A percentile compares a stretch with the other conserved stretches of the same genome.
Evolutionary conservation across 225 moss, liverwort and hornwort species (phyloP).

Genomic region (Ulota crispa): DNA sequence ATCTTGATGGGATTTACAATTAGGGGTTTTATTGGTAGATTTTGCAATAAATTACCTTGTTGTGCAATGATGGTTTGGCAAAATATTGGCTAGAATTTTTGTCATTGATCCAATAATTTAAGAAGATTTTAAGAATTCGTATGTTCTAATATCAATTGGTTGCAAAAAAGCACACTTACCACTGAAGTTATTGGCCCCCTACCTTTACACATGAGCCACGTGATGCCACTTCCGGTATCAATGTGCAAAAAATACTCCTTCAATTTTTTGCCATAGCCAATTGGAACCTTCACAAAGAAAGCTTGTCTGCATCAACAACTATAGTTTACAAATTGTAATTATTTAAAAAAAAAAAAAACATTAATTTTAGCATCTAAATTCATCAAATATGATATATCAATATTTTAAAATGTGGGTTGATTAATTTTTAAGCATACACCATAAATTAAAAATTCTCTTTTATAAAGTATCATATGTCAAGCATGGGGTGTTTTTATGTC

Average conservation of each 20-base stretch:
- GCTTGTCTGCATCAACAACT: slow-evolving; percentile 23
- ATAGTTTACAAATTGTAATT: neutral
- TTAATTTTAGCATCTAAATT: too few species aligned
- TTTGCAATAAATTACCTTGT: too few species aligned
- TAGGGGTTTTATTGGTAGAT: too few species aligned
- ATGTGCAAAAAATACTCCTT: slow-evolving; percentile 23
- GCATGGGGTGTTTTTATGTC: too few species aligned
- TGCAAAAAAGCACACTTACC: slow-evolving; percentile 20
- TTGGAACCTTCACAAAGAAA: slow-evolving; percentile 31
- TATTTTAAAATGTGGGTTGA: too few species aligned
- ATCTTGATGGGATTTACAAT: too few species aligned
- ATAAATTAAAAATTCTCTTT: too few species aligned
- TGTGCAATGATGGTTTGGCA: too few species aligned
- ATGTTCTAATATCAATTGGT: neutral
- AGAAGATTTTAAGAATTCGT: too few species aligned
- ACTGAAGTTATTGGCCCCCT: slow-evolving; percentile 10
- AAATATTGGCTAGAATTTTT: neutral
- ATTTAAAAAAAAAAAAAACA: neutral
- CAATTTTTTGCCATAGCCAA: slow-evolving; percentile 9
- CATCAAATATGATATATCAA: too few species aligned
- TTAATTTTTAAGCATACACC: too few species aligned
- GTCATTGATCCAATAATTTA: neutral
- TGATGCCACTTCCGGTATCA: slow-evolving; percentile 40
- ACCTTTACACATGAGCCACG: slow-evolving; percentile 42
- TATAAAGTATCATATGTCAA: too few species aligned